Evolutionary conservation across 83 land plant genomes (phyloP), one percentile per base, ranked within the genome.

Genomic region (Thuja plicata): DNA sequence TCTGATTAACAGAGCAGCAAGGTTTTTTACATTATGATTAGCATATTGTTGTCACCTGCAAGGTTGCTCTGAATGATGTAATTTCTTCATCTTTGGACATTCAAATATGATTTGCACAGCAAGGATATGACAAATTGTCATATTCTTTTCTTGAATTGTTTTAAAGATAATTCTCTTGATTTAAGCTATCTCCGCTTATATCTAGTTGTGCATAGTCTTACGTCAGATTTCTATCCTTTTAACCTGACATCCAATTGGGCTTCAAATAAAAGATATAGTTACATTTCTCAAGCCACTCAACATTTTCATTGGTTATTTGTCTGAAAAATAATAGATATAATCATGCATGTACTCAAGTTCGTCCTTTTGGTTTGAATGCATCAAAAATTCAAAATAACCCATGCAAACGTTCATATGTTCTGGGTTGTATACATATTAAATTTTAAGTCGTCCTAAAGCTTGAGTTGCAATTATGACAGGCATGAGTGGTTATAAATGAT

Each of bases 1-100:
- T 38, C 13, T 81, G 84, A 66, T 43, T 81, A 27, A 46, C 52
- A 81, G 52, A 81, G 84, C 73, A 66, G 73, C 73, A 66, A 27
- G 50, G 84, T 10, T 81, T 21, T 45, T 43, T 40, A 41, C 43
- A 21, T 81, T 9, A 11, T 40, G 84, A 45, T 83, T 45, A 45
- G 30, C 35, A 84, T 50, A 34, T 84, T 84, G 54, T 84, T 30
- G 15, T 66, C 73, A 66, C n/a, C 50, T 24, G 84, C 84, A 81
- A 37, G 84, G n/a, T 43, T 81, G 84, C 45, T 81, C 52, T 81
- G 57, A 84, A 52, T 84, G 37, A 84, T 84, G 35, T 84, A 48
- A 50, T 84, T 84, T 45, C 16, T 50, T 32, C 7, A 84, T 84
- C 57, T 84, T 50, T 81, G 84, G 30, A 76, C 54, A n/a, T 45